Conservation (phyloP, 2,329 filamentous ascomycete genomes). For the Phialophora expanda region DNA sequence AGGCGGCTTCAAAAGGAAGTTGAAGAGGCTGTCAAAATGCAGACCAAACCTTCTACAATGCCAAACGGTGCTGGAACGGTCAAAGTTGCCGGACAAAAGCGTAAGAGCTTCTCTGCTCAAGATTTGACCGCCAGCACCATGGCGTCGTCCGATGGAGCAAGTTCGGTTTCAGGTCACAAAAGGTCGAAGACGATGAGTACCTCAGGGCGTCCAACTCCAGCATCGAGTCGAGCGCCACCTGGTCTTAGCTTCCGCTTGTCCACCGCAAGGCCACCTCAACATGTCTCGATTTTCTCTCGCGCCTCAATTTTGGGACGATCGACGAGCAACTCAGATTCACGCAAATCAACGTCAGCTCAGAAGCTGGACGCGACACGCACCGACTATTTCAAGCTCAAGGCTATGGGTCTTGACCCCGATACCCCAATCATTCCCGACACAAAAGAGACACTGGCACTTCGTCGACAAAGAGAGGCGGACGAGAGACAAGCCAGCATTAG, state of each 20-base stretch:
- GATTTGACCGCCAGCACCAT: slow-evolving; percentile 74
- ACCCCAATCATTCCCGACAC: slow-evolving; percentile 41
- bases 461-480: slow-evolving; percentile 33
- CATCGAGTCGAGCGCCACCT: background rate
- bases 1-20: slow-evolving; percentile 35
- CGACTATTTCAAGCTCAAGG: slow-evolving; percentile 58
- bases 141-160: slow-evolving; percentile 13
- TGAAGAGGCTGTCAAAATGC: slow-evolving; percentile 18
- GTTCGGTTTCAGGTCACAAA: slow-evolving; percentile 34
- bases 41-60: slow-evolving; percentile 6
- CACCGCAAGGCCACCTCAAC: slow-evolving; percentile 12
- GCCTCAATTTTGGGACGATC: slow-evolving; percentile 31
- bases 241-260: slow-evolving; percentile 12
- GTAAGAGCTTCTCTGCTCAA: slow-evolving; percentile 64
- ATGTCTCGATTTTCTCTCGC: slow-evolving; percentile 30
- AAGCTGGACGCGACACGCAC: slow-evolving; percentile 53
- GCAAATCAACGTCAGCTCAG: slow-evolving; percentile 32
- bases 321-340: slow-evolving; percentile 32
- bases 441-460: slow-evolving; percentile 27
- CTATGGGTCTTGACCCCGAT: slow-evolving; percentile 53
- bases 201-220: slow-evolving; percentile 18
- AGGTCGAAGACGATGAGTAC: slow-evolving; percentile 38
- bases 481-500: slow-evolving; percentile 28
- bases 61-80: slow-evolving; percentile 12
- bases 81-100: slow-evolving; percentile 37